Percentiles rank a stretch among this genome's conserved stretches.
Evolutionary conservation across 164 flowering plant species (phyloP).

Genomic region (Echeveria elegans): DNA sequence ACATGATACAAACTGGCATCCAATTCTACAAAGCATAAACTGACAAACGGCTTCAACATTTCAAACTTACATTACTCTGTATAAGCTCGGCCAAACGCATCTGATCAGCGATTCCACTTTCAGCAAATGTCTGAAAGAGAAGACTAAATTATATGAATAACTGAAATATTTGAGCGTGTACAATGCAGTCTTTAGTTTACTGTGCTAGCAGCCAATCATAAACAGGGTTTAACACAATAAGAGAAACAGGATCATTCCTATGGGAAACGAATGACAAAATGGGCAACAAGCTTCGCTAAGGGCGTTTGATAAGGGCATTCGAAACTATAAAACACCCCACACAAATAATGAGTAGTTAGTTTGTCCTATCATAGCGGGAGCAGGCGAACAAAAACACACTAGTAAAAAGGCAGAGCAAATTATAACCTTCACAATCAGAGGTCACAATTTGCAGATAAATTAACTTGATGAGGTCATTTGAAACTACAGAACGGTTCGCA

Average conservation of each 20-base stretch:
- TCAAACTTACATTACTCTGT: conserved; percentile 62
- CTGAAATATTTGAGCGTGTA: background rate
- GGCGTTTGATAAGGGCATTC: background rate
- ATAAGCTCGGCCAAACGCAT: conserved; percentile 75
- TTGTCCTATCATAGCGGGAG: conserved; percentile 5
- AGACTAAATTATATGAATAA: conserved; percentile 6
- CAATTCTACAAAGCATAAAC: background rate
- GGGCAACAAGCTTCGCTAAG: background rate
- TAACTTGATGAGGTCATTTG: too few relatives aligned
- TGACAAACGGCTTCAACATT: background rate
- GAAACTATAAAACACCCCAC: background rate
- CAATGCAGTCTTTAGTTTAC: background rate
- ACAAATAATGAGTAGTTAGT: background rate
- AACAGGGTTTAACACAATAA: background rate
- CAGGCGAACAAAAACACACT: background rate
- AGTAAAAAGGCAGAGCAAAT: conserved; percentile 6
- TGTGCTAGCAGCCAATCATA: background rate
- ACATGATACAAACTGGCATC: background rate
- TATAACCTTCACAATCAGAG: background rate
- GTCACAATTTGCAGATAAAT: too few relatives aligned
- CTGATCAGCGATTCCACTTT: conserved; percentile 79
- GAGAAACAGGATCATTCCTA: background rate
- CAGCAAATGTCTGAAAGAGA: conserved; percentile 55
- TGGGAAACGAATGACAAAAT: background rate
- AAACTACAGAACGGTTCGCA: too few relatives aligned